A percentile compares a stretch with the other conserved stretches of the same genome.
Evolutionary conservation across 2,329 filamentous ascomycete genomes (phyloP).

Genomic region (Chaetomium olivaceum): DNA sequence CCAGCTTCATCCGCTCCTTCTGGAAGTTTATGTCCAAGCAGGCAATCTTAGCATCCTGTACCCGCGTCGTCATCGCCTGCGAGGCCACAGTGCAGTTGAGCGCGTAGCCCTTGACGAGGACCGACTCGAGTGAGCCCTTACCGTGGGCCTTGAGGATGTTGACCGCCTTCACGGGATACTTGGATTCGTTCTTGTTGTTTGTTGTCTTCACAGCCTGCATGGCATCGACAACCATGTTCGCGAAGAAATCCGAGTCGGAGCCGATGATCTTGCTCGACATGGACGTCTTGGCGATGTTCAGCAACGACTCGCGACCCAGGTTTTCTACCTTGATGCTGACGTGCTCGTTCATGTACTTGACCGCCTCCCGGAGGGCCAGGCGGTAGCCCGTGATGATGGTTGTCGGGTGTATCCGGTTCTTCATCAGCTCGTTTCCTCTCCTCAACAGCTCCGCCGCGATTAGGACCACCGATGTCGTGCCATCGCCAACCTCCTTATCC

Average conservation of each 20-base stretch:
- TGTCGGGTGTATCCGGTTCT: conserved; percentile 98
- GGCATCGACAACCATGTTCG: conserved; percentile 94
- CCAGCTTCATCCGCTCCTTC: conserved; percentile 98
- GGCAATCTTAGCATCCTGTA: conserved; percentile 94
- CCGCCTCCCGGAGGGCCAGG: conserved; percentile 88
- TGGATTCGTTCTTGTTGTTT: conserved; percentile 86
- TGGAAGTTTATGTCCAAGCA: conserved; percentile 97
- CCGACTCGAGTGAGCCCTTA: conserved; percentile 84
- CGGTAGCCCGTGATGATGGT: conserved; percentile 99
- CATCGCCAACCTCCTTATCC: conserved; percentile 98
- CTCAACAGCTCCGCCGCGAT: conserved; percentile 94
- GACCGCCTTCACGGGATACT: conserved; percentile 98
- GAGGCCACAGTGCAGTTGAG: conserved; percentile 98
- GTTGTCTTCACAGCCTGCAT: conserved; percentile 93
- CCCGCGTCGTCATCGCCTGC: conserved; percentile 92
- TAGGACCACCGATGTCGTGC: conserved; percentile 95
- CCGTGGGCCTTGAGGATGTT: conserved; percentile 98
- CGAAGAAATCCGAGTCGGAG: conserved; percentile 92
- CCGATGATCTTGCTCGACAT: conserved; percentile 99
- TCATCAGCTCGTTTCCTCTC: conserved; percentile 96
- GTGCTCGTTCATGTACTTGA: conserved; percentile 99
- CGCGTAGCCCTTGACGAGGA: conserved; percentile 93
- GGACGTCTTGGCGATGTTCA: conserved; percentile 96
- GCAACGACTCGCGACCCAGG: conserved; percentile 82
- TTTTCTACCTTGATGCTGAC: conserved; percentile 94